phyloP scores from a whole-genome alignment of 1,139 yeast species.

The Lodderomyces beijingensis region DNA sequence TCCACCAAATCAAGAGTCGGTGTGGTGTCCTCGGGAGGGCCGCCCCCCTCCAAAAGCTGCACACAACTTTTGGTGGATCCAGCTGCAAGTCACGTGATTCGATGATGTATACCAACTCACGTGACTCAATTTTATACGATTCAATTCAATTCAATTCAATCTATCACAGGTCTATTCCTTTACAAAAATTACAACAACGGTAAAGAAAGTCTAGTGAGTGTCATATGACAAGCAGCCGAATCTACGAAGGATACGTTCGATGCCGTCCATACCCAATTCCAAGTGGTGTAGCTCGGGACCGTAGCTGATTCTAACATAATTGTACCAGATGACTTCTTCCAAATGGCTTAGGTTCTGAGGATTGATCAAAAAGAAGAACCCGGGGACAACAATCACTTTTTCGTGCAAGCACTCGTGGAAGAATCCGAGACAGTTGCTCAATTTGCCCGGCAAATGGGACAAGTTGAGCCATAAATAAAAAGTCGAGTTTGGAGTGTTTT shows the following conservation, averaged over 20 bases:
- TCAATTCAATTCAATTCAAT: no score
- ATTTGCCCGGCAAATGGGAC: conserved; percentile 54
- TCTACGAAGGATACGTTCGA: conserved; percentile 51
- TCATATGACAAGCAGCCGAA: conserved; percentile 41
- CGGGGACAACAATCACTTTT: conserved; percentile 62
- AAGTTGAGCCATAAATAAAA: conserved; percentile 64
- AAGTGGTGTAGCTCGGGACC: conserved; percentile 58
- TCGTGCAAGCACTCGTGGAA: conserved; percentile 68
- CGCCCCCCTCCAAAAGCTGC: no score
- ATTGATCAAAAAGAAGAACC: conserved; percentile 62
- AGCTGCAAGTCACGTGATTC: no score
- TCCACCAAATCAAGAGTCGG: no score
- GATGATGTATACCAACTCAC: no score
- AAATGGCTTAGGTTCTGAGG: conserved; percentile 60
- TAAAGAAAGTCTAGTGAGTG: no score
- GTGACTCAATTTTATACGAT: no score
- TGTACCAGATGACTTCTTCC: conserved; percentile 62
- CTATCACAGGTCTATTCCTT: no score
- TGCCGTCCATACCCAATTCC: conserved; percentile 63
- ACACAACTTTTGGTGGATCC: no score
- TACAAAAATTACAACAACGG: no score
- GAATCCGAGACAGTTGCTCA: conserved; percentile 59
- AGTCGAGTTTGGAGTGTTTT: conserved; percentile 55
- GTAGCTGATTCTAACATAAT: conserved; percentile 58
- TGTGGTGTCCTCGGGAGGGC: no score